A percentile compares a stretch with the other conserved stretches of the same genome.
Conservation (phyloP, 257 asterid species). For the Echium plantagineum region DNA sequence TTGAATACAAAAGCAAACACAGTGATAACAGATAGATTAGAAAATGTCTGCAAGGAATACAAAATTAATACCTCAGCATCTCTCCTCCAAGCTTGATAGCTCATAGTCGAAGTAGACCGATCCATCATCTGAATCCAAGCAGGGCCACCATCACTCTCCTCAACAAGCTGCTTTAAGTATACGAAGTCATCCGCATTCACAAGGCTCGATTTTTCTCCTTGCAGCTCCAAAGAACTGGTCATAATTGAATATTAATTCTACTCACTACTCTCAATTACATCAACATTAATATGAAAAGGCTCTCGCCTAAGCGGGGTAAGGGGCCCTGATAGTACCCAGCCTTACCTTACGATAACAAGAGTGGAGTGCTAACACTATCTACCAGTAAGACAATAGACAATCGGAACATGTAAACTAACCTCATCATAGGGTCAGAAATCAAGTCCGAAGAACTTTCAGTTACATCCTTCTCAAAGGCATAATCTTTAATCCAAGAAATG, state of each 20-base stretch:
- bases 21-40: no score
- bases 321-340: no score
- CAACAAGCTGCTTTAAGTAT: conserved; percentile 46
- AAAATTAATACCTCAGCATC: conserved; percentile 54
- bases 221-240: conserved; percentile 39
- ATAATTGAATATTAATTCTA: conserved; percentile 8
- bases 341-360: no score
- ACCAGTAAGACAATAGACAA: no score
- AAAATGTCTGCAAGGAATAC: neutral
- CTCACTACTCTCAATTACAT: conserved; percentile 3
- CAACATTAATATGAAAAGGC: no score
- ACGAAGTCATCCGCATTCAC: conserved; percentile 54
- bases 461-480: neutral
- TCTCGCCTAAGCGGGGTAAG: no score
- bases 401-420: conserved; percentile 1
- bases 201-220: conserved; percentile 30
- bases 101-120: conserved; percentile 54
- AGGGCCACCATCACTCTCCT: conserved; percentile 74
- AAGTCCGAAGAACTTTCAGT: conserved; percentile 16
- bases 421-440: conserved; percentile 33
- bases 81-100: conserved; percentile 92
- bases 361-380: no score
- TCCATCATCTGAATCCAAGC: conserved; percentile 88
- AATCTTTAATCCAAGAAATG: conserved; percentile 32
- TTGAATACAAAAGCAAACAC: neutral